A percentile compares a stretch with the other conserved stretches of the same genome.
These are phyloP conservation scores for Alternaria gaisen DNA, from an alignment of 2,329 filamentous ascomycete species.

Conservation along the genomic window DNA sequence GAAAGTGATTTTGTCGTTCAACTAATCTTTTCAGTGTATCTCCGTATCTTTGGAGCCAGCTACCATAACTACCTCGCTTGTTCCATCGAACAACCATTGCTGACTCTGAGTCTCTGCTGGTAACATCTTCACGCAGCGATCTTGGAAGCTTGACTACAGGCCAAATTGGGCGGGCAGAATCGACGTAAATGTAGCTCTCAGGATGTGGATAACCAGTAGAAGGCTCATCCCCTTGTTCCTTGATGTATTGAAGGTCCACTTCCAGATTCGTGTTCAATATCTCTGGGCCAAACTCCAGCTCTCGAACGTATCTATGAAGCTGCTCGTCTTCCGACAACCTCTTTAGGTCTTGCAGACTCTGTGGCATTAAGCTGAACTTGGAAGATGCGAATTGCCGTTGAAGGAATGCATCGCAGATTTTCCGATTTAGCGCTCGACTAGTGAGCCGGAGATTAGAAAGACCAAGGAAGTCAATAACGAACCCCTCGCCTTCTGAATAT, in stretches of 20 bases:
- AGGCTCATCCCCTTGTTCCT: neutral
- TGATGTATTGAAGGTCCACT: conserved; percentile 1
- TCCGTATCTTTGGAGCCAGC: conserved; percentile 1
- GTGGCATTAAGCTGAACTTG: conserved; percentile 1
- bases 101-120: neutral
- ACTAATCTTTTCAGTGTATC: neutral
- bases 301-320: neutral
- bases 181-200: neutral
- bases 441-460: neutral
- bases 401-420: neutral
- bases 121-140: neutral
- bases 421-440: neutral
- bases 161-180: neutral
- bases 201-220: neutral
- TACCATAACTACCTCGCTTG: neutral
- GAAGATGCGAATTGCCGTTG: neutral
- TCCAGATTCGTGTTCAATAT: conserved; percentile 1
- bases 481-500: neutral
- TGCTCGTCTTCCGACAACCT: neutral
- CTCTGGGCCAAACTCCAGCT: conserved; percentile 1
- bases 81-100: conserved; percentile 1
- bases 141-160: neutral
- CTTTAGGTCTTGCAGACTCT: neutral
- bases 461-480: neutral
- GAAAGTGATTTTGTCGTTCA: neutral